Conservation (phyloP, 2,329 filamentous ascomycete species). For the Scorias spongiosa region DNA sequence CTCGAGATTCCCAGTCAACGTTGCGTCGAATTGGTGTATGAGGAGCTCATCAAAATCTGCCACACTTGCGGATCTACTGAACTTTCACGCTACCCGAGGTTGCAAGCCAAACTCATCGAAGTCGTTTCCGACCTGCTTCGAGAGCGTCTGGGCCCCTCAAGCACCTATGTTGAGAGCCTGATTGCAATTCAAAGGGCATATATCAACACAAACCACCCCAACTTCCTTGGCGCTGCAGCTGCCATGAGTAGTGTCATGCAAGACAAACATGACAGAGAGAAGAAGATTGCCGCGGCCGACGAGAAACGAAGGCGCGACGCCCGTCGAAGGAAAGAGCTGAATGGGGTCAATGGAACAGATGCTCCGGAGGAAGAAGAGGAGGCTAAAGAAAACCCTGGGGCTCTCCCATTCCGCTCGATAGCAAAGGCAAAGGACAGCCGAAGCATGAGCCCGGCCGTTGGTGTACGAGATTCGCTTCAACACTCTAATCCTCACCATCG, state of each 20-base stretch:
- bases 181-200: constrained; percentile 96
- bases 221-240: constrained; percentile 89
- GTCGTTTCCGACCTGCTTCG: constrained; percentile 91
- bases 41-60: constrained; percentile 98
- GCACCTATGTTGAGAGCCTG: constrained; percentile 83
- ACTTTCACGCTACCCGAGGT: constrained; percentile 73
- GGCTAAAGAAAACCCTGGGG: constrained; percentile 30
- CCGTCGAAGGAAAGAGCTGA: constrained; percentile 68
- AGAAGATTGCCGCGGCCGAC: constrained; percentile 62
- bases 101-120: constrained; percentile 95
- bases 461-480: constrained; percentile 36
- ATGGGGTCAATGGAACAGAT: constrained; percentile 57
- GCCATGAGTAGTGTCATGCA: constrained; percentile 96
- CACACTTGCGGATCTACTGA: constrained; percentile 96
- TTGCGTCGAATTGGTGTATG: constrained; percentile 95
- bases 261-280: constrained; percentile 87
- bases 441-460: constrained; percentile 67
- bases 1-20: constrained; percentile 88
- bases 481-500: constrained; percentile 26
- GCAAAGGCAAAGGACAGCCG: constrained; percentile 40
- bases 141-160: constrained; percentile 79
- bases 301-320: constrained; percentile 77
- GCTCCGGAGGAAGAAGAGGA: constrained; percentile 49
- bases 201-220: constrained; percentile 98
- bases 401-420: constrained; percentile 38